phyloP scores from a whole-genome alignment of 306 rosid genomes.

The Cucumis melo region DNA sequence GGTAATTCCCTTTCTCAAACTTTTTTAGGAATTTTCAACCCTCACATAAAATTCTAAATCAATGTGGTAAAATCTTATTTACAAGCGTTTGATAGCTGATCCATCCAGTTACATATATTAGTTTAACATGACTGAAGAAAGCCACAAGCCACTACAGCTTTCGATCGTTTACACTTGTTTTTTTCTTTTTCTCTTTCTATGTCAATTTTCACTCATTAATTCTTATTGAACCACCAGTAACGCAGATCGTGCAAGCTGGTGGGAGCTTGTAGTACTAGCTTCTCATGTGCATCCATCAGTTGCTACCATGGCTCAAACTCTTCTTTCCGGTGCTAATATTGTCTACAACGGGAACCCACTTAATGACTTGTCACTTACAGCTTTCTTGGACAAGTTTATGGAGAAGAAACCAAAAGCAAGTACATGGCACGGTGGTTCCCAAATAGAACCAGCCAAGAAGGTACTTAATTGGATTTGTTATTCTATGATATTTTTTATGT shows the following conservation, averaged over 20 bases:
- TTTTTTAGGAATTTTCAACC: neutral
- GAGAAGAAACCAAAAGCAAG: conserved; percentile 82
- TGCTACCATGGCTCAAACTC: conserved; percentile 75
- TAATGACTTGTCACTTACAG: conserved; percentile 57
- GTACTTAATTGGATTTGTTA: conserved; percentile 14
- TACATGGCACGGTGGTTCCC: conserved; percentile 92
- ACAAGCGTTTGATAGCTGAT: no score
- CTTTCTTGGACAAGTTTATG: conserved; percentile 94
- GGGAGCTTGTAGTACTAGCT: conserved; percentile 83
- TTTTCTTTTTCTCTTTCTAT: neutral
- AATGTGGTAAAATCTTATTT: no score
- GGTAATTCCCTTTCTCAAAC: conserved; percentile 28
- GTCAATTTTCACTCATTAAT: neutral
- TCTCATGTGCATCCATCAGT: conserved; percentile 92
- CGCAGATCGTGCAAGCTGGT: conserved; percentile 83
- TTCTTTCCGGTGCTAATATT: conserved; percentile 83
- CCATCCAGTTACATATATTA: no score
- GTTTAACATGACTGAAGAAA: no score
- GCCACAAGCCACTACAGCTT: no score
- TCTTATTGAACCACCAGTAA: conserved; percentile 37
- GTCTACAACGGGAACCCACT: conserved; percentile 86
- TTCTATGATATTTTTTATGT: neutral
- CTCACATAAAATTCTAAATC: neutral
- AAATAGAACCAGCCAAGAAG: conserved; percentile 91
- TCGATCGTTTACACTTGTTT: neutral